Evolutionary conservation across 345 rosid species (phyloP).

Genomic region (Melaleuca quinquenervia): DNA sequence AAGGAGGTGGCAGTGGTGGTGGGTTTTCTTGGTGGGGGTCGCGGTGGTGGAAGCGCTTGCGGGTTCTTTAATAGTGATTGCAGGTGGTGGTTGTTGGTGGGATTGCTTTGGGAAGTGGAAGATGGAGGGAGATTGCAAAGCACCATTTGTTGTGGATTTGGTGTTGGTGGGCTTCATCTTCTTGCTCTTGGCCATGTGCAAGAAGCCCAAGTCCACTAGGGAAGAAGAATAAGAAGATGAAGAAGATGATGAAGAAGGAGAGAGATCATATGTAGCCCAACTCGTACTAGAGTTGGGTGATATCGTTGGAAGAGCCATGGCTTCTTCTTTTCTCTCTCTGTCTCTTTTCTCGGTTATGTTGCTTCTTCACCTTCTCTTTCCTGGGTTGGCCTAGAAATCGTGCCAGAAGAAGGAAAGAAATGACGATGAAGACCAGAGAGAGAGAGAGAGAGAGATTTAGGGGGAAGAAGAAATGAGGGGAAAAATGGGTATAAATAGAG

Average conservation of each 20-base stretch:
- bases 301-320: slow-evolving; percentile 34
- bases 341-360: neutral
- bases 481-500: neutral
- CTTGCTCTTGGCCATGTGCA: neutral
- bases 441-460: neutral
- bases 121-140: slow-evolving; percentile 37
- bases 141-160: neutral
- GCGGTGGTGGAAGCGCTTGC: neutral
- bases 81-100: neutral
- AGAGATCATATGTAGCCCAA: neutral
- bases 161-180: slow-evolving; percentile 4
- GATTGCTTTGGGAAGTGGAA: slow-evolving; percentile 43
- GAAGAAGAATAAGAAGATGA: neutral
- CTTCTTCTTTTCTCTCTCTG: too few species aligned
- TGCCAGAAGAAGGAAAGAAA: neutral
- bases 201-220: slow-evolving; percentile 11
- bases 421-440: neutral
- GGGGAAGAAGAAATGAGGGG: neutral
- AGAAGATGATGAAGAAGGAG: neutral
- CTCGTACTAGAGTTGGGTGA: slow-evolving; percentile 11
- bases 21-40: neutral
- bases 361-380: neutral
- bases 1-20: neutral
- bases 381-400: neutral
- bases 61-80: slow-evolving; percentile 12